Conservation (phyloP, 495 filamentous ascomycete genomes). For the Penicillium salamii region DNA sequence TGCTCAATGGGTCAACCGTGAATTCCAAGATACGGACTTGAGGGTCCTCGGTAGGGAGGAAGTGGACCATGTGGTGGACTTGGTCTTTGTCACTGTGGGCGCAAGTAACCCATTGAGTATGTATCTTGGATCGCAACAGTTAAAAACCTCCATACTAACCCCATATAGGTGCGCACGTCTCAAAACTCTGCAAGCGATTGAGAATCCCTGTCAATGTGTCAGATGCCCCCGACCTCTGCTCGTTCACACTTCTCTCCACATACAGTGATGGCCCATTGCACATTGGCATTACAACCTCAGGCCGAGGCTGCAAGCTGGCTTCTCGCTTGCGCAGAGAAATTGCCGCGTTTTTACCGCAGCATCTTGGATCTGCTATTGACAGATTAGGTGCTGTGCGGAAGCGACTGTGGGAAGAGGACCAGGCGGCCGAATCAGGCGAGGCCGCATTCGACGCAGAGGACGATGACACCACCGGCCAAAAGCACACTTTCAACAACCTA, state of each 20-base stretch:
- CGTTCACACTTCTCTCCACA: constrained; percentile 84
- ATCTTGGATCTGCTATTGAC: constrained; percentile 81
- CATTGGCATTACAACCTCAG: constrained; percentile 93
- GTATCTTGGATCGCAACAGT: too few species aligned
- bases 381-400: constrained; percentile 73
- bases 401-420: constrained; percentile 77
- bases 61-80: constrained; percentile 76
- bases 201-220: constrained; percentile 91
- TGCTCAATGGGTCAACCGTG: constrained; percentile 67
- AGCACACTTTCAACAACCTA: constrained; percentile 80
- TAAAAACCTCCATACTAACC: too few species aligned
- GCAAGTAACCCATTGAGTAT: constrained; percentile 51
- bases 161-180: constrained; percentile 66
- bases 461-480: constrained; percentile 82
- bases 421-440: constrained; percentile 49
- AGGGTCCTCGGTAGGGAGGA: constrained; percentile 75
- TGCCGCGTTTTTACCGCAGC: constrained; percentile 68
- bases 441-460: constrained; percentile 57
- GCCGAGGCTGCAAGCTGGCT: constrained; percentile 90
- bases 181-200: constrained; percentile 68
- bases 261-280: constrained; percentile 90
- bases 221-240: constrained; percentile 83
- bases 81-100: constrained; percentile 80
- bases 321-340: constrained; percentile 88
- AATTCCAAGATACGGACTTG: constrained; percentile 73